A percentile compares a stretch with the other conserved stretches of the same genome.
These are phyloP conservation scores for Nannochloris sp. DNA, from an alignment of 139 green algal species.

Conservation along the genomic window DNA sequence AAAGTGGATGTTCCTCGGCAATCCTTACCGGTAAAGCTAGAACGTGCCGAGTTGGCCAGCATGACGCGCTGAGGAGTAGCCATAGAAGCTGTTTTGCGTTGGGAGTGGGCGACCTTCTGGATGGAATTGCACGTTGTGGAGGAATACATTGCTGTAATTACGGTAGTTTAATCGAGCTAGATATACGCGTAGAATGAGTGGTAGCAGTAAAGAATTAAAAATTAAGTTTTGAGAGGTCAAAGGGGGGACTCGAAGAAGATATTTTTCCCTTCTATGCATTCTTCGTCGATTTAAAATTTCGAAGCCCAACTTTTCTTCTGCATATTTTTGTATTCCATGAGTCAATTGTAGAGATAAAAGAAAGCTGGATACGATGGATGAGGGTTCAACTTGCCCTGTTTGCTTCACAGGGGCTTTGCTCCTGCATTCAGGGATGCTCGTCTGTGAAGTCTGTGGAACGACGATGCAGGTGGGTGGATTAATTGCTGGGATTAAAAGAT, in stretches of 20 bases:
- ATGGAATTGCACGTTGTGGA: no score
- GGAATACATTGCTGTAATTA: no score
- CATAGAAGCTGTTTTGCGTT: no score
- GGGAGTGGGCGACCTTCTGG: no score
- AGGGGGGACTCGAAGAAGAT: not conserved
- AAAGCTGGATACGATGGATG: slow-evolving; percentile 2
- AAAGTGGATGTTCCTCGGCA: not conserved
- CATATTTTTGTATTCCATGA: not conserved
- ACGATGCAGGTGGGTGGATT: slow-evolving; percentile 10
- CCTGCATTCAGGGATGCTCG: slow-evolving; percentile 27
- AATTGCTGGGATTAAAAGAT: no score
- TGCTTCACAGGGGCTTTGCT: slow-evolving; percentile 21
- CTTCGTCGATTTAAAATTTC: not conserved
- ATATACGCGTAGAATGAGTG: not conserved
- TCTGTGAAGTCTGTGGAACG: slow-evolving; percentile 29
- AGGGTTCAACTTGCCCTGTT: not conserved
- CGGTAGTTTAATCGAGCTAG: no score
- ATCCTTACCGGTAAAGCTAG: not conserved
- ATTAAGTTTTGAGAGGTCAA: not conserved
- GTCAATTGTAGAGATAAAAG: not conserved
- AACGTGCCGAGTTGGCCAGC: not conserved
- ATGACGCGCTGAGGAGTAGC: no score
- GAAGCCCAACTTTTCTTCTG: not conserved
- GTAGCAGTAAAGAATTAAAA: not conserved
- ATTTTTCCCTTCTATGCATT: not conserved